Percentiles rank a stretch among this genome's conserved stretches.
Conservation (phyloP, 2,329 filamentous ascomycete species). For the Aspergillus udagawae region DNA sequence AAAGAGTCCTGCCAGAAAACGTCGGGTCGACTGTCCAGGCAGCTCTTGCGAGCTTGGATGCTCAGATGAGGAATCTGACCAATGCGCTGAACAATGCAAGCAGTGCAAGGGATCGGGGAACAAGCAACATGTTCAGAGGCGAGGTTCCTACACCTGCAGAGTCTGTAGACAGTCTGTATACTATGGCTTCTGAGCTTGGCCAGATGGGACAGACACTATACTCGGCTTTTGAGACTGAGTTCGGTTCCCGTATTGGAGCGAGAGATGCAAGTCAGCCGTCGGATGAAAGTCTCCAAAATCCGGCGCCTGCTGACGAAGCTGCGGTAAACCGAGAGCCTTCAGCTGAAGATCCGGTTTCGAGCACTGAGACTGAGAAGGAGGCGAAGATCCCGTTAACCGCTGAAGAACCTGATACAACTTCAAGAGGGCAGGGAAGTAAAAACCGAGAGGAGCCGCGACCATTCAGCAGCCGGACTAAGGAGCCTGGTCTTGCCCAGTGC, state of each 20-base stretch:
- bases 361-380: neutral
- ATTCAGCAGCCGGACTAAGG: neutral
- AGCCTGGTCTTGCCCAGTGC: neutral
- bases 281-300: neutral
- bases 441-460: neutral
- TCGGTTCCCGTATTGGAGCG: constrained; percentile 18
- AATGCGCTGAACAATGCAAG: constrained; percentile 37
- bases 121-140: constrained; percentile 32
- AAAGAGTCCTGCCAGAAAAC: constrained; percentile 33
- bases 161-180: constrained; percentile 35
- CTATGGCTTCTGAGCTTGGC: constrained; percentile 39
- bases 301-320: neutral
- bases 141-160: constrained; percentile 36
- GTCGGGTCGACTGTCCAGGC: constrained; percentile 33
- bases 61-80: constrained; percentile 34
- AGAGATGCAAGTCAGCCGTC: neutral
- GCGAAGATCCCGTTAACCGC: neutral
- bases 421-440: neutral
- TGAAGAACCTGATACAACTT: neutral
- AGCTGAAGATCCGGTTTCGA: neutral
- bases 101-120: constrained; percentile 29
- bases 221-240: constrained; percentile 34
- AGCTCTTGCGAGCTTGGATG: constrained; percentile 34
- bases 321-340: neutral
- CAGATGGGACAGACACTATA: constrained; percentile 37